Evolutionary conservation across 2,329 filamentous ascomycete genomes (phyloP), one percentile per base, ranked within the genome.

Genomic region (Setomelanomma holmii): DNA sequence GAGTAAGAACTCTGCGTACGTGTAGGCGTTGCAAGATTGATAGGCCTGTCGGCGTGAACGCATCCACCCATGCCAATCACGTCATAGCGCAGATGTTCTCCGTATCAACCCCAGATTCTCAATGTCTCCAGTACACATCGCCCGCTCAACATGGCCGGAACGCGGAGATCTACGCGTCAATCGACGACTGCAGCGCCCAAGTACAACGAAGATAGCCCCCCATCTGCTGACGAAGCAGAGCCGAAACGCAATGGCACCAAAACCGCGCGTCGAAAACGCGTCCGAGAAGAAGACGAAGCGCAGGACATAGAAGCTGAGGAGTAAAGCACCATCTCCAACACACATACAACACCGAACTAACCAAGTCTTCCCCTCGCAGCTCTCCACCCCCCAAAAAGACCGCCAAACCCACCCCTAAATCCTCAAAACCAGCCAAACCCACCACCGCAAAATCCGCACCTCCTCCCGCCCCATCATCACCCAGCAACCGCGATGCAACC

Each of bases 161-260:
- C 66, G 49, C 65, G 69, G 43, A 66, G 62, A 57, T 70, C 66
- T 4, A 64, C 67, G 61, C 69, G 70, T 49, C 58, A 62, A 48
- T 51, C 64, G 33, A 43, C 61, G 16, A 17, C 56, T 5, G 27
- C 49, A 36, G 55, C 53, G 4, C 56, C 55, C 1, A 66, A 61
- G 19, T 67, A 71, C 38, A 57, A 61, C 14, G 64, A 69, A 5
- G 41, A 55, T 0, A 56, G 51, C 48, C 54, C 60, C 5, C 53
- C 60, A 1, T 45, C 55, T 2, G 53, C 55, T 2, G 63, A 66
- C 38, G 49, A 60, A 6, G 53, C 51, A 35, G 41, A 20, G 12
- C 23, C 53, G n/a, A 68, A 58, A 46, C 58, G 59, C 53, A 66
- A 63, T 56, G 59, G 34, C 27, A 60, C 56, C 40, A 66, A 64